A percentile compares a stretch with the other conserved stretches of the same genome.
phyloP scores from a whole-genome alignment of 768 basidiomycete genomes.

The Lactarius sanguifluus region DNA sequence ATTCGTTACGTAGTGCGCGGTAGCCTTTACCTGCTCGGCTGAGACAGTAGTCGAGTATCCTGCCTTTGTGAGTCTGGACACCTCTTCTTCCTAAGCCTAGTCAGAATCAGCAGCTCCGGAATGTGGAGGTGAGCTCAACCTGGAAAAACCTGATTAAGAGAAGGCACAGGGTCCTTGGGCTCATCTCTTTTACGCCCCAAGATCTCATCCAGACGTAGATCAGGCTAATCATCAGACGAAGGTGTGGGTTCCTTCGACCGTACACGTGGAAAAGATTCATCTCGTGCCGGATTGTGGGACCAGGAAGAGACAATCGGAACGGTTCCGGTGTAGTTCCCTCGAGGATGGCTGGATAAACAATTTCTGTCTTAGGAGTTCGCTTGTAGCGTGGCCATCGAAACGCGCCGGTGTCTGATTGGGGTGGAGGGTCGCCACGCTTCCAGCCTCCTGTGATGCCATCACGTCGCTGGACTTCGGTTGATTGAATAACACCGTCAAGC shows the following conservation, averaged over 20 bases:
- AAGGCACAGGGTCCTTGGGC: slow-evolving; percentile 17
- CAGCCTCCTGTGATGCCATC: not conserved
- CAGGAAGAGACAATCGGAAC: slow-evolving; percentile 25
- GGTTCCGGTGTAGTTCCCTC: slow-evolving; percentile 20
- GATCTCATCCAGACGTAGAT: slow-evolving; percentile 28
- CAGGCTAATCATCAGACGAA: slow-evolving; percentile 14
- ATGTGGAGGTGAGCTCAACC: slow-evolving; percentile 5
- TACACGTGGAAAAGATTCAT: slow-evolving; percentile 20
- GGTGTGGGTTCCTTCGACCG: slow-evolving; percentile 3
- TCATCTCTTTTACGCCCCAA: slow-evolving; percentile 25
- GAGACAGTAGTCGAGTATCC: slow-evolving; percentile 8
- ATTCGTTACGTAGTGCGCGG: slow-evolving; percentile 11
- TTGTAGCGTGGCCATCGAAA: slow-evolving; percentile 26
- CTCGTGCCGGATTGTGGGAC: slow-evolving; percentile 16
- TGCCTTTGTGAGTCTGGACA: slow-evolving; percentile 5
- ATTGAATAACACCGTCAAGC: slow-evolving; percentile 27
- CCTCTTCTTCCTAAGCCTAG: slow-evolving; percentile 16
- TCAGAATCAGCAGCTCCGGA: slow-evolving; percentile 2
- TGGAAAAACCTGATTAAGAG: slow-evolving; percentile 29
- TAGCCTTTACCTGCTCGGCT: slow-evolving; percentile 15
- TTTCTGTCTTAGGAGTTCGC: slow-evolving; percentile 14
- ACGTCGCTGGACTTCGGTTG: slow-evolving; percentile 16
- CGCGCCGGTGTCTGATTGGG: slow-evolving; percentile 3
- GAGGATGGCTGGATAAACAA: slow-evolving; percentile 24
- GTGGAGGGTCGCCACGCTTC: slow-evolving; percentile 19